Evolutionary conservation across 495 filamentous ascomycete species (phyloP).

Genomic region (Lindgomyces ingoldianus): DNA sequence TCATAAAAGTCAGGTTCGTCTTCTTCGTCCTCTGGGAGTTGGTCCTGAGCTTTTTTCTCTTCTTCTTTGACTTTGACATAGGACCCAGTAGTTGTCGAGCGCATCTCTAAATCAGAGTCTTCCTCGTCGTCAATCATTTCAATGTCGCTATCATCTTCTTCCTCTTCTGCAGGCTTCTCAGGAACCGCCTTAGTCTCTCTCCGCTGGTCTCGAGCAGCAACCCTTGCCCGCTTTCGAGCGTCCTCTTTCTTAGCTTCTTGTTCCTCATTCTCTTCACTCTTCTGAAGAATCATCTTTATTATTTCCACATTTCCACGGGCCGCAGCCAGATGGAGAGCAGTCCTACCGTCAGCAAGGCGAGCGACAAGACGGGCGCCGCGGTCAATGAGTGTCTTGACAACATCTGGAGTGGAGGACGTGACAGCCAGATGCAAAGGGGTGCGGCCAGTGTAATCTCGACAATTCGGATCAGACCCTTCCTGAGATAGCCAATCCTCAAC

Average conservation of each 20-base stretch:
- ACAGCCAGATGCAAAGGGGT: slow-evolving; percentile 76
- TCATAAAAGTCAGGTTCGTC: slow-evolving; percentile 76
- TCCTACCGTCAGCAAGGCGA: slow-evolving; percentile 73
- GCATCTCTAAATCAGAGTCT: slow-evolving; percentile 42
- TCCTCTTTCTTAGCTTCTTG: slow-evolving; percentile 62
- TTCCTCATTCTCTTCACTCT: slow-evolving; percentile 69
- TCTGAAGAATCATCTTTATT: slow-evolving; percentile 65
- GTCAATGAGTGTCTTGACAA: slow-evolving; percentile 72
- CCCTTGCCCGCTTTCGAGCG: slow-evolving; percentile 46
- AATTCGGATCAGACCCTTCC: slow-evolving; percentile 61
- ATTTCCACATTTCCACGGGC: slow-evolving; percentile 67
- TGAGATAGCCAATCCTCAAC: slow-evolving; percentile 68
- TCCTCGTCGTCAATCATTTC: slow-evolving; percentile 50
- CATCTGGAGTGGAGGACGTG: slow-evolving; percentile 63
- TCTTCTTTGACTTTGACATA: slow-evolving; percentile 64
- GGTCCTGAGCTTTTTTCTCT: slow-evolving; percentile 36
- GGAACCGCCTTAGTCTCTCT: slow-evolving; percentile 34
- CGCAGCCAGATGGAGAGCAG: slow-evolving; percentile 76
- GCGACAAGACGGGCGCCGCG: slow-evolving; percentile 69
- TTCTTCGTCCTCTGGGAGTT: slow-evolving; percentile 53
- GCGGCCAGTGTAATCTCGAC: slow-evolving; percentile 67
- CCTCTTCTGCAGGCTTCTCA: slow-evolving; percentile 46
- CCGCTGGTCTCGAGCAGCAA: slow-evolving; percentile 19
- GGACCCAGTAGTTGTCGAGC: slow-evolving; percentile 59
- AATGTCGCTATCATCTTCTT: slow-evolving; percentile 49